phyloP scores from a whole-genome alignment of 331 rosid species.

The Spiraea crenata region DNA sequence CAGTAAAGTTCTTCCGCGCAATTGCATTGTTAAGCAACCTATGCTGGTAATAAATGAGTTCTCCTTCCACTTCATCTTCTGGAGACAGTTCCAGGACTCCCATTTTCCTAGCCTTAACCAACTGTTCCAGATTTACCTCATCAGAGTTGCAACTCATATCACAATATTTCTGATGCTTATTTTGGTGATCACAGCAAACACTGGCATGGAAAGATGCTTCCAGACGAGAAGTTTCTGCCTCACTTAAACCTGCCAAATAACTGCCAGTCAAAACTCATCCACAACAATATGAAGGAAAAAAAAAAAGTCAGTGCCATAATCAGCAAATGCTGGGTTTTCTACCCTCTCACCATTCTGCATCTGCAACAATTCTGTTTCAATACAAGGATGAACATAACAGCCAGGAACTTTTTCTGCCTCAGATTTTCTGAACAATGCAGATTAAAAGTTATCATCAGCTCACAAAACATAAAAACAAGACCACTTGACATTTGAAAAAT shows the following conservation, averaged over 20 bases:
- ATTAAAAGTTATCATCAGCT: slow-evolving; percentile 12
- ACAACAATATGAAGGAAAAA: slow-evolving; percentile 19
- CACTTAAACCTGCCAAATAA: slow-evolving; percentile 46
- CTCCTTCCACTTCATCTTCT: slow-evolving; percentile 87
- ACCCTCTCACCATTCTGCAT: slow-evolving; percentile 40
- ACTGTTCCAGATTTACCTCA: slow-evolving; percentile 41
- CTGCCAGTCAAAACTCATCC: slow-evolving; percentile 31
- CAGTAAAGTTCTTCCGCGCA: slow-evolving; percentile 57
- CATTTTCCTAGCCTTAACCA: slow-evolving; percentile 43
- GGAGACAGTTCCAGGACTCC: slow-evolving; percentile 53
- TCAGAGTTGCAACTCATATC: slow-evolving; percentile 39
- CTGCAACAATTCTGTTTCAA: slow-evolving; percentile 44
- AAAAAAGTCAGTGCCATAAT: slow-evolving; percentile 28
- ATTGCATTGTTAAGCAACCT: slow-evolving; percentile 62
- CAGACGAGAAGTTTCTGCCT: slow-evolving; percentile 36
- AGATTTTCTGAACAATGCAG: slow-evolving; percentile 45
- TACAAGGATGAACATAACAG: slow-evolving; percentile 57
- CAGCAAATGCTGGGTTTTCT: slow-evolving; percentile 36
- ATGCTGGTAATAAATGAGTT: slow-evolving; percentile 71
- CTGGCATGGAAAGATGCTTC: slow-evolving; percentile 42
- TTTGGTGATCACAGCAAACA: slow-evolving; percentile 48
- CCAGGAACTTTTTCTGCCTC: slow-evolving; percentile 35
- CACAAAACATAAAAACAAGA: slow-evolving; percentile 3
- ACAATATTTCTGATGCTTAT: slow-evolving; percentile 35
- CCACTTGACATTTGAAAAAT: slow-evolving; percentile 3